Conservation (phyloP, 345 rosid species). For the Rhodomyrtus tomentosa region DNA sequence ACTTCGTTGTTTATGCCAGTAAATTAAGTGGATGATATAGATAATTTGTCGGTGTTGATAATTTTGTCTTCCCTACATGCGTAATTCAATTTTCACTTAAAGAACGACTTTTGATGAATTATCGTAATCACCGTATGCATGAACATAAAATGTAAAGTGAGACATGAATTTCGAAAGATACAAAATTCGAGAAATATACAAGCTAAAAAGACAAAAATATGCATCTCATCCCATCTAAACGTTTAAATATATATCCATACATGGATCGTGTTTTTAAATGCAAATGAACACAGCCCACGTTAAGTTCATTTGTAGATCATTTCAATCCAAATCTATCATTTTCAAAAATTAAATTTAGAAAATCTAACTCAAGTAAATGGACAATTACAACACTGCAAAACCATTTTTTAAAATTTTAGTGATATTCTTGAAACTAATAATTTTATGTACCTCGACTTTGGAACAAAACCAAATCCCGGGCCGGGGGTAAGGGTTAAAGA, state of each 20-base stretch:
- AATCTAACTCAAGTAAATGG: neutral
- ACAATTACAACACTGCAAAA: neutral
- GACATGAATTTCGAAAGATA: no score
- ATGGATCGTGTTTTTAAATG: neutral
- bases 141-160: neutral
- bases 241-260: neutral
- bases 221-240: neutral
- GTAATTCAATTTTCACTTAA: neutral
- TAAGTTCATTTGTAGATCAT: neutral
- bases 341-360: neutral
- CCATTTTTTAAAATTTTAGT: neutral
- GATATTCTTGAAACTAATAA: neutral
- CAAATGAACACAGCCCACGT: neutral
- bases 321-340: neutral
- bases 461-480: neutral
- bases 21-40: fast-evolving
- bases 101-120: neutral
- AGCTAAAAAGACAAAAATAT: neutral
- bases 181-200: neutral
- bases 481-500: neutral
- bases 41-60: neutral
- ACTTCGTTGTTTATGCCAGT: fast-evolving
- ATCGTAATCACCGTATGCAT: neutral
- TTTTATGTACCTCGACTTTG: neutral
- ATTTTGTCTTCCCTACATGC: neutral